A percentile compares a stretch with the other conserved stretches of the same genome.
Evolutionary conservation across 1,139 yeast genomes (phyloP).

Genomic region (Hansenula lynferdii): DNA sequence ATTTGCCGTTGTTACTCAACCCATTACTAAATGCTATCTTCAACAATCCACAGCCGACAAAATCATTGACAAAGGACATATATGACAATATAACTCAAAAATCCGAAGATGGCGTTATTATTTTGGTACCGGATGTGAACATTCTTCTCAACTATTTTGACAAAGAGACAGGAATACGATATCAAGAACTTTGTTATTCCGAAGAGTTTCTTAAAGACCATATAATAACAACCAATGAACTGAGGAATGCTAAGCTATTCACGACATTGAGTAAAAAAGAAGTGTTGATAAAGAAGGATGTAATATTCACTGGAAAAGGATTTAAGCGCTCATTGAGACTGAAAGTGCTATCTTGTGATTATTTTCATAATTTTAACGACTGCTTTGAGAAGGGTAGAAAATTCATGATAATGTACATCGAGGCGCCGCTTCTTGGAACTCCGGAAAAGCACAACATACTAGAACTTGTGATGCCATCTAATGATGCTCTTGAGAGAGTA

Average conservation of each 20-base stretch:
- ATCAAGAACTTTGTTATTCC: constrained; percentile 54
- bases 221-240: constrained; percentile 42
- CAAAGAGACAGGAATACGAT: constrained; percentile 37
- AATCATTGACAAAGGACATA: constrained; percentile 46
- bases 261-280: constrained; percentile 59
- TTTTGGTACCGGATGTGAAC: constrained; percentile 59
- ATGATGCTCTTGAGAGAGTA: constrained; percentile 5
- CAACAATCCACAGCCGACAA: constrained; percentile 55
- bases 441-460: constrained; percentile 15
- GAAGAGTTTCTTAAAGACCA: constrained; percentile 73
- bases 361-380: constrained; percentile 38
- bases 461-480: constrained; percentile 9
- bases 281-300: constrained; percentile 51
- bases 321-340: constrained; percentile 45
- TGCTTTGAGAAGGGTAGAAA: constrained; percentile 44
- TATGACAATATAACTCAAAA: constrained; percentile 29
- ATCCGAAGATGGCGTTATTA: constrained; percentile 32
- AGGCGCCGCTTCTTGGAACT: constrained; percentile 43
- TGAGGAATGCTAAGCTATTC: constrained; percentile 42
- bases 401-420: constrained; percentile 50
- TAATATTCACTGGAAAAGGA: constrained; percentile 51
- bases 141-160: constrained; percentile 49
- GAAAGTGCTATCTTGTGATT: constrained; percentile 38
- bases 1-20: constrained; percentile 44
- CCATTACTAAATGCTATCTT: constrained; percentile 66